Conservation (phyloP, 2,329 filamentous ascomycete genomes). For the Aspergillus calidoustus region DNA sequence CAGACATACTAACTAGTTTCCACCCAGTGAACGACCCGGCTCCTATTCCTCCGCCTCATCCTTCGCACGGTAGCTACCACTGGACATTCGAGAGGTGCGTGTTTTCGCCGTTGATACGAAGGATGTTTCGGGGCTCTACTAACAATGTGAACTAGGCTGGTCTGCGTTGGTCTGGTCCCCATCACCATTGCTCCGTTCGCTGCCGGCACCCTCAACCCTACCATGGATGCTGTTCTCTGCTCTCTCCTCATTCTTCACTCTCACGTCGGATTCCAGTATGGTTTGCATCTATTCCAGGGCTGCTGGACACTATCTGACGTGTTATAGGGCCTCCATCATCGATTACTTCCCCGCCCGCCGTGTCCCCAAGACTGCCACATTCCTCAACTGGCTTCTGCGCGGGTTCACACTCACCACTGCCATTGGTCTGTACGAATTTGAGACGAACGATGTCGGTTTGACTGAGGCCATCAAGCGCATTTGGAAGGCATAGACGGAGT, state of each 20-base stretch:
- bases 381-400: constrained; percentile 79
- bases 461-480: constrained; percentile 87
- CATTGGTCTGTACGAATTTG: constrained; percentile 94
- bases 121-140: neutral
- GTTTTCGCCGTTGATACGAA: neutral
- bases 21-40: constrained; percentile 80
- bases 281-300: constrained; percentile 16
- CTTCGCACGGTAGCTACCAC: constrained; percentile 93
- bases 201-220: constrained; percentile 85
- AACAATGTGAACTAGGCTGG: constrained; percentile 56
- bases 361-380: constrained; percentile 68
- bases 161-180: constrained; percentile 81
- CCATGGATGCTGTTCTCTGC: constrained; percentile 84
- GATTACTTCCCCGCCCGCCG: constrained; percentile 84
- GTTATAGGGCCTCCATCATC: constrained; percentile 69
- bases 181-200: constrained; percentile 91
- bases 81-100: constrained; percentile 86
- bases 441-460: constrained; percentile 96
- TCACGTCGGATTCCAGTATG: constrained; percentile 89
- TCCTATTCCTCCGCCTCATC: constrained; percentile 70
- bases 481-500: constrained; percentile 71
- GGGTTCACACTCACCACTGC: constrained; percentile 78
- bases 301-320: constrained; percentile 13
- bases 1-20: constrained; percentile 22
- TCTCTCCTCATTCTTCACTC: constrained; percentile 85